phyloP scores from a whole-genome alignment of 164 flowering plant genomes.

The Houttuynia cordata region DNA sequence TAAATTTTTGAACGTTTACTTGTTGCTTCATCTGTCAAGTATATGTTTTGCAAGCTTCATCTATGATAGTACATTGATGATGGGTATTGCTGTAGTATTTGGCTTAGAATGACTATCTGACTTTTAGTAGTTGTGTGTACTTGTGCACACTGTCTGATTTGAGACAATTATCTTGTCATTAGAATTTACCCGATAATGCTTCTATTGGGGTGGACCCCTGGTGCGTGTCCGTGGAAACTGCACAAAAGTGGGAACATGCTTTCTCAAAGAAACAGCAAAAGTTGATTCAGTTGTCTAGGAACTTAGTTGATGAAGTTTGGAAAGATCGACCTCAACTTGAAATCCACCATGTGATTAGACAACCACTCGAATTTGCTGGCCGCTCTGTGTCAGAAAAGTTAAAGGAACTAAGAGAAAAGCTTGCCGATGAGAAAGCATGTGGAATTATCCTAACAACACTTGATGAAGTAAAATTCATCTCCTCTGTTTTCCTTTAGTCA shows the following conservation, averaged over 20 bases:
- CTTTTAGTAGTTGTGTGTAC: neutral
- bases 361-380: conserved; percentile 75
- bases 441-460: conserved; percentile 63
- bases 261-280: conserved; percentile 56
- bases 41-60: neutral
- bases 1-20: no score
- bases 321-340: conserved; percentile 50
- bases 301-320: conserved; percentile 94
- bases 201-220: conserved; percentile 77
- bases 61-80: neutral
- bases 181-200: conserved; percentile 69
- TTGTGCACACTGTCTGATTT: no score
- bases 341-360: conserved; percentile 51
- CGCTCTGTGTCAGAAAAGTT: conserved; percentile 64
- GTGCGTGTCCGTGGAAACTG: conserved; percentile 86
- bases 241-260: conserved; percentile 73
- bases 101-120: neutral
- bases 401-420: conserved; percentile 56
- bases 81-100: neutral
- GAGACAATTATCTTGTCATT: neutral
- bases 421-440: conserved; percentile 47
- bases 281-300: conserved; percentile 47
- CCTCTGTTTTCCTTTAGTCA: neutral
- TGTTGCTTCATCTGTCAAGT: no score
- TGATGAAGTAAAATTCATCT: conserved; percentile 51